Evolutionary conservation across 2,329 filamentous ascomycete genomes (phyloP), one percentile per base, ranked within the genome.

Genomic region (Alternaria postmessia): DNA sequence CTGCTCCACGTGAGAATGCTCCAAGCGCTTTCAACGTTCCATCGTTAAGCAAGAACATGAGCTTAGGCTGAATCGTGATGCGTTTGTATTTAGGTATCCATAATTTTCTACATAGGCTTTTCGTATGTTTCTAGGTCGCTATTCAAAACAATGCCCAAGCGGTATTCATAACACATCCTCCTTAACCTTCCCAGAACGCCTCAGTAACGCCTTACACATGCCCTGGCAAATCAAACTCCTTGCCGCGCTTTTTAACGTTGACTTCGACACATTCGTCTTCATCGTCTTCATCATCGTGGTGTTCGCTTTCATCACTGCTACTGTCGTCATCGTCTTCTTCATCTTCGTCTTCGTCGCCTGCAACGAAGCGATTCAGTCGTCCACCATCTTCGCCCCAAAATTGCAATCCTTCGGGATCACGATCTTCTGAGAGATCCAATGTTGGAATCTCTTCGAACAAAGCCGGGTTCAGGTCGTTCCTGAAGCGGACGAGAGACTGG

Each of bases 401-500:
- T 9, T 73, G 71, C 30, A 76, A 48, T 1, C 67, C 76, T 39
- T 75, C 70, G 8, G 70, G 70, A 52, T 75, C 70, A 41, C 67
- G 63, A 41, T 72, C 65, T n/a, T 70, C 69, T 2, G 67, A 39
- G 1, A 76, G 56, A 49, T 78, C 72, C 16, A 78, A 49, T 18
- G 61, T 57, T 1, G 74, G 74, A 7, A 78, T 77, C 3, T 76
- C 69, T 14, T 78, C 77, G 36, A 73, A 69, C 38, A 73, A 67
- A 2, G 70, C 68, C 1, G 73, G 71, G 26, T 73, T 75, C 7
- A 83, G 63, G 46, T 83, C 83, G 54, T 81, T 81, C 14, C 81
- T 70, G 64, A 83, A 81, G 5, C 82, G 82, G 1, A 77, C 77
- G 0, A 84, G 63, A 34, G 79, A 81, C 44, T 81, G 74, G 7